Evolutionary conservation across 2,329 filamentous ascomycete species (phyloP), one percentile per base, ranked within the genome.

Genomic region (Pseudogymnoascus sp.): DNA sequence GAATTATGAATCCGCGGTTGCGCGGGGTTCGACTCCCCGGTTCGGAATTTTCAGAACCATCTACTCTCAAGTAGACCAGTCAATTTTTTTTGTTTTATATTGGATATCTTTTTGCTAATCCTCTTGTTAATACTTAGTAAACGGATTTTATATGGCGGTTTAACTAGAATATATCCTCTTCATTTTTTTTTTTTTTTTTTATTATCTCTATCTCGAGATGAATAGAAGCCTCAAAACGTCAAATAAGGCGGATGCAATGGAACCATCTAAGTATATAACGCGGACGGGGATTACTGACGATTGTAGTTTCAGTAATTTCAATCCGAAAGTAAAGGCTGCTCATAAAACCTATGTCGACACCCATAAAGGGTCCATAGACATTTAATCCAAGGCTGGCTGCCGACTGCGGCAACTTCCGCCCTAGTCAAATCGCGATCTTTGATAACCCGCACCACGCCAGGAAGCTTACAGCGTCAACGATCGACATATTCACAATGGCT

Each of bases 401-500:
- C 45, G n/a, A 52, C n/a, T 31, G 45, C 45, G 45, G 45, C 4
- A 52, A 52, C 26, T 52, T 52, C 45, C 45, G 45, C 45, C 26
- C 45, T 52, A 52, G 45, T 52, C 26, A 52, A 52, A 52, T 52
- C 45, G 45, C 45, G 45, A 52, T n/a, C 45, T 52, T 52, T 52
- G 45, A 52, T 52, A 52, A 52, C 26, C 45, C 45, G 26, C 45
- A 52, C 45, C 45, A 52, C 45, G 45, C 23, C 45, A 52, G 45
- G 26, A 52, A 52, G 45, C 45, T 52, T 31, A 12, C 26, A 31
- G 45, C 45, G 26, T 52, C 45, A 52, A 52, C 45, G 45, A 52
- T 52, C 45, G 45, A 52, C 45, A 52, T n/a, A 31, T 31, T 52
- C 45, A 52, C 6, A 52, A 97, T 97, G 92, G 90, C 92, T 70